Percentiles rank a stretch among this genome's conserved stretches.
Conservation (phyloP, 2,329 filamentous ascomycete genomes). For the Alternaria ventricosa region DNA sequence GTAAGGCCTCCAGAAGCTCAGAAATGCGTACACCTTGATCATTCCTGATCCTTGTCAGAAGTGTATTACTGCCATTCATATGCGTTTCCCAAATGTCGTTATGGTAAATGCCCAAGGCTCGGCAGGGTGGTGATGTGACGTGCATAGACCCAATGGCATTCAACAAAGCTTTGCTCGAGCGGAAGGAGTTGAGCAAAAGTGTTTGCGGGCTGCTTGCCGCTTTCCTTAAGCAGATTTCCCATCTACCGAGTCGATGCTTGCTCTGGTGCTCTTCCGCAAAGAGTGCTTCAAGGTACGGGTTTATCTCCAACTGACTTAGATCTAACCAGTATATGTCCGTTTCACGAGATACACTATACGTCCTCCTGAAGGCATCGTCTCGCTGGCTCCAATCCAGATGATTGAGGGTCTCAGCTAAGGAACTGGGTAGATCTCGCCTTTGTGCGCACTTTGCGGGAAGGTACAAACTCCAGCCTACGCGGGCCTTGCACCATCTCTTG, state of each 20-base stretch:
- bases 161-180: neutral
- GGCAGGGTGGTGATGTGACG: neutral
- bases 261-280: neutral
- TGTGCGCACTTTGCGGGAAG: neutral
- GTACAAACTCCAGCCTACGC: neutral
- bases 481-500: neutral
- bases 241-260: neutral
- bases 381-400: neutral
- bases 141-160: neutral
- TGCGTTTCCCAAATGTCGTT: neutral
- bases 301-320: neutral
- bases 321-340: neutral
- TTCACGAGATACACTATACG: neutral
- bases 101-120: neutral
- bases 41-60: neutral
- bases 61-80: neutral
- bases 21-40: neutral
- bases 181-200: neutral
- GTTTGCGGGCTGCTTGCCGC: neutral
- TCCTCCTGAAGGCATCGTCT: accelerated
- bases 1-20: neutral
- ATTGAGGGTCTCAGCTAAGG: neutral
- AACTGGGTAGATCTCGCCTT: neutral
- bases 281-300: neutral
- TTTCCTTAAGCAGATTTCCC: neutral